These are phyloP conservation scores for Yamadazyma endophytica DNA, from an alignment of 805 yeast genomes.

Conservation along the genomic window DNA sequence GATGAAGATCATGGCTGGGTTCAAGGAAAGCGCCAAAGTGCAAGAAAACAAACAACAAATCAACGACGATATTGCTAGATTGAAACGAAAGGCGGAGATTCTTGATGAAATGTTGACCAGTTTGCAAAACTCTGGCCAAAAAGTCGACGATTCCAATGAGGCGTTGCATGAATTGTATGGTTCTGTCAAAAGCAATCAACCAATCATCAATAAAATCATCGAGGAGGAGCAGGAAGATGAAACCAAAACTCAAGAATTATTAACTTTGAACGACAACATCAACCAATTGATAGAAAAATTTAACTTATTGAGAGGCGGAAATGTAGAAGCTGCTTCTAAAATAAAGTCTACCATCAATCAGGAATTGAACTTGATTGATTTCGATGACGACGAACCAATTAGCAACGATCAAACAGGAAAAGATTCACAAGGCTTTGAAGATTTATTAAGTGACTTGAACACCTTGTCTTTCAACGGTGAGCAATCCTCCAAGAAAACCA, in stretches of 20 bases:
- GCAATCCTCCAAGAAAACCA: slow-evolving; percentile 4
- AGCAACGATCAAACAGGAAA: slow-evolving; percentile 22
- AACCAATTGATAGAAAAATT: slow-evolving; percentile 66
- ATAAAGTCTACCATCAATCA: slow-evolving; percentile 32
- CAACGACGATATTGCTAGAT: slow-evolving; percentile 76
- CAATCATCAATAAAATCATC: slow-evolving; percentile 79
- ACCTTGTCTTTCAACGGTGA: slow-evolving; percentile 51
- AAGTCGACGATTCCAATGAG: slow-evolving; percentile 51
- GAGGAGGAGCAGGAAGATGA: slow-evolving; percentile 71
- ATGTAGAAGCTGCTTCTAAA: slow-evolving; percentile 49
- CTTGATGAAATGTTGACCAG: slow-evolving; percentile 79
- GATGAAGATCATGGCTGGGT: slow-evolving; percentile 98
- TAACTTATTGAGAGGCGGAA: slow-evolving; percentile 61
- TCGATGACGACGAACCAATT: slow-evolving; percentile 36
- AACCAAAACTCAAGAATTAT: slow-evolving; percentile 59
- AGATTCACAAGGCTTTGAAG: slow-evolving; percentile 50
- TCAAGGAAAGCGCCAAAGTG: slow-evolving; percentile 69
- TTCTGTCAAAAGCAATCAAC: slow-evolving; percentile 78
- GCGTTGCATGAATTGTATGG: slow-evolving; percentile 75
- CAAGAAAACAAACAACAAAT: slow-evolving; percentile 75
- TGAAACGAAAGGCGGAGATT: slow-evolving; percentile 81
- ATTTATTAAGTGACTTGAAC: slow-evolving; percentile 68
- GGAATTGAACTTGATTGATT: slow-evolving; percentile 39
- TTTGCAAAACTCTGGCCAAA: slow-evolving; percentile 37
- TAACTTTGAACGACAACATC: slow-evolving; percentile 70